Evolutionary conservation across 768 basidiomycete species (phyloP), one percentile per base, ranked within the genome.

Genomic region (Tylopilus subfusipes): DNA sequence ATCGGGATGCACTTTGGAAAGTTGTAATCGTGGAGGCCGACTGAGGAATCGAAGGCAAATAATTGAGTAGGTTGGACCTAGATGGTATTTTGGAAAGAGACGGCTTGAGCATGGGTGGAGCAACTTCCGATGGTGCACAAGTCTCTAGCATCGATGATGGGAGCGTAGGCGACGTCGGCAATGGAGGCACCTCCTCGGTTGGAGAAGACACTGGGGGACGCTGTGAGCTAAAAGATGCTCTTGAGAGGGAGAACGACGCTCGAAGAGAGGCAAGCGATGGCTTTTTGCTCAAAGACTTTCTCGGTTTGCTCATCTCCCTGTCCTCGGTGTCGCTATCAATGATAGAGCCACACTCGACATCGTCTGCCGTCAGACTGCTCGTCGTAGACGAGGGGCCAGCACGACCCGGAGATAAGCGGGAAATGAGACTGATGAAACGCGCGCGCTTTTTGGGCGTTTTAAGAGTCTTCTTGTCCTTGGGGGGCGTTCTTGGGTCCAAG

Each of bases 351-450:
- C 59, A 63, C 1, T 66, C 68, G 4, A 34, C 36, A 7, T 59
- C 56, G 5, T 50, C 55, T 5, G 19, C 42, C 0, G 60, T 33
- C 10, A 25, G 55, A 5, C 36, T 46, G 9, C 55, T 55, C 2
- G 58, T 21, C 3, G 53, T 21, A 5, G 64, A 48, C 4, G 63
- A 47, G 5, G 44, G 7, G 4, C 72, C 68, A 14, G 21, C 33
- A n/a, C 70, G 70, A 24, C 68, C 58, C 0, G 68, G 70, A 1
- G 70, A 72, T 4, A 70, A 25, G 4, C 66, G 68, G 0, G 68
- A 70, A 10, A 70, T 68, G 39, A 70, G 64, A 42, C 62, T 68
- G 33, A 72, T 66, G 48, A 70, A 70, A 12, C 70, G 70, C 0
- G 66, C n/a, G 7, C 68, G 68, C 42, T 70, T 72, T 42, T 57